Percentiles rank a stretch among this genome's conserved stretches.
phyloP scores from a whole-genome alignment of 1,139 yeast genomes.

The Blastobotrys petasosporus region DNA sequence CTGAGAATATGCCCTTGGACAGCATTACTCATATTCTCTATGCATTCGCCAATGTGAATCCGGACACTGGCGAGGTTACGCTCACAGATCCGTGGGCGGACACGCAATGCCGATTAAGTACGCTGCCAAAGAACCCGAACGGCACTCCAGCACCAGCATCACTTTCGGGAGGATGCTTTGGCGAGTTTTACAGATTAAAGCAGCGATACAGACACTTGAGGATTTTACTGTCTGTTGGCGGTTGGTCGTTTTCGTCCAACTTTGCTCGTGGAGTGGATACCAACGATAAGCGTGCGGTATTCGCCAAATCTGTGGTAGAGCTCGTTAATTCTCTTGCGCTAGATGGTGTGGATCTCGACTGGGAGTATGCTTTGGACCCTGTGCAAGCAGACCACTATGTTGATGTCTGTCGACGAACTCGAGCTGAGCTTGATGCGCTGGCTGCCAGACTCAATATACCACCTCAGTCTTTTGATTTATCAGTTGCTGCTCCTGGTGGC shows the following conservation, averaged over 20 bases:
- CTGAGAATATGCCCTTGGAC: conserved; percentile 56
- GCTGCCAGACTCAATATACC: conserved; percentile 30
- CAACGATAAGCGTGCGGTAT: conserved; percentile 37
- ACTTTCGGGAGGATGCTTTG: conserved; percentile 45
- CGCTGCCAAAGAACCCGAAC: conserved; percentile 6
- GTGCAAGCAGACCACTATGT: conserved; percentile 46
- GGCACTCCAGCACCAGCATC: conserved; percentile 18
- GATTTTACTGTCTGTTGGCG: conserved; percentile 75
- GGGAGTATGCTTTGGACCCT: conserved; percentile 72
- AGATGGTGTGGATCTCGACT: conserved; percentile 90
- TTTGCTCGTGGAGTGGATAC: conserved; percentile 46
- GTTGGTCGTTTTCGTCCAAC: conserved; percentile 62
- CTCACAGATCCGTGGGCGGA: conserved; percentile 70
- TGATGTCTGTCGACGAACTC: conserved; percentile 41
- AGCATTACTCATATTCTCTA: conserved; percentile 64
- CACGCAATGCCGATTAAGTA: conserved; percentile 28
- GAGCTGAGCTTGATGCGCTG: conserved; percentile 38
- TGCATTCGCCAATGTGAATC: conserved; percentile 63
- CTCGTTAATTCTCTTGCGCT: conserved; percentile 54
- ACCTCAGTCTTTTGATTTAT: conserved; percentile 42
- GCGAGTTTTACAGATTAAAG: conserved; percentile 52
- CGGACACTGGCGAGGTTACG: conserved; percentile 46
- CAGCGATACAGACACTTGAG: conserved; percentile 45
- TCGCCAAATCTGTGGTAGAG: conserved; percentile 47
- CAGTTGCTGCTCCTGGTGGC: conserved; percentile 76